Conservation (phyloP, 225 moss, liverwort and hornwort genomes). For the Pleurozium schreberi region DNA sequence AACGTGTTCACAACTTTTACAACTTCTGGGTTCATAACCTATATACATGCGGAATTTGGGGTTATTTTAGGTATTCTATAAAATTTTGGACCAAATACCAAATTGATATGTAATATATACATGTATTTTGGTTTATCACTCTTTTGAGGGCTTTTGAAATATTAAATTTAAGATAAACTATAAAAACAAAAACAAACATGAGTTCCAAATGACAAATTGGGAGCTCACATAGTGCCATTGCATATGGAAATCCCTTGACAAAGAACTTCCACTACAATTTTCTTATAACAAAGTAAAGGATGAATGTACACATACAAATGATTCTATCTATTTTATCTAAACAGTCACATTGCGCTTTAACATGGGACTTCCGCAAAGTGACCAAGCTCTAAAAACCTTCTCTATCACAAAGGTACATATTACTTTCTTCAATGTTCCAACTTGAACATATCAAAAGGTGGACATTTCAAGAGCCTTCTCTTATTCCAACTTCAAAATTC, state of each 20-base stretch:
- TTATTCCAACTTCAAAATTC: neutral
- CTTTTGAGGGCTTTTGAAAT: too few species aligned
- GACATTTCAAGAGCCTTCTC: neutral
- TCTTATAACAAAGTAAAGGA: neutral
- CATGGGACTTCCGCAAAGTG: accelerated
- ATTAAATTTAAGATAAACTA: too few species aligned
- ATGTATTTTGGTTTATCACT: too few species aligned
- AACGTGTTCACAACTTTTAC: too few species aligned
- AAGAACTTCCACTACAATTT: neutral
- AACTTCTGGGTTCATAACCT: too few species aligned
- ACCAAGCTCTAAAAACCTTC: neutral
- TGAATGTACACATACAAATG: neutral
- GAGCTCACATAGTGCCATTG: neutral
- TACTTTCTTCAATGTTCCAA: neutral
- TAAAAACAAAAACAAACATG: too few species aligned
- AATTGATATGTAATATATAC: too few species aligned
- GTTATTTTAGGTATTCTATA: too few species aligned
- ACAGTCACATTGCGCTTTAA: neutral
- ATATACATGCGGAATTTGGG: too few species aligned
- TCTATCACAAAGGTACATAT: neutral
- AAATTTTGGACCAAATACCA: too few species aligned
- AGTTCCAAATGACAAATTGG: too few species aligned
- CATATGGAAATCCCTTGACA: accelerated
- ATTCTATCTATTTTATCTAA: neutral
- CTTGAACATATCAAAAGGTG: neutral